Conservation (phyloP, 495 filamentous ascomycete species). For the Opeltia flavorubescens region DNA sequence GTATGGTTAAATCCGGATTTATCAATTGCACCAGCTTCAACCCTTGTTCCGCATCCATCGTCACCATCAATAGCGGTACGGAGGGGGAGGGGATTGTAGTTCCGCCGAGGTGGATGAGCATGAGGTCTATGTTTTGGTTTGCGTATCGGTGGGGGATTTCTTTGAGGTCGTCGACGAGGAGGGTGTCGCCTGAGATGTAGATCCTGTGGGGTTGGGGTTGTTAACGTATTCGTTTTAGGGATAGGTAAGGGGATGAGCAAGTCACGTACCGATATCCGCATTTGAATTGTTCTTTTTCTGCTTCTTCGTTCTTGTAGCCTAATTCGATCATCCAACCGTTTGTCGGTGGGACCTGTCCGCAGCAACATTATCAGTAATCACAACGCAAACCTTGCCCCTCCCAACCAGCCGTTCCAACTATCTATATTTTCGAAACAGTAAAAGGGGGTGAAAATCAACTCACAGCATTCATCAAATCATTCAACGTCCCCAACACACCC, state of each 20-base stretch:
- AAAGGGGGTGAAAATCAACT: slow-evolving; percentile 5
- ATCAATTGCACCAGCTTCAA: slow-evolving; percentile 44
- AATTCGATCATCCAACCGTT: slow-evolving; percentile 64
- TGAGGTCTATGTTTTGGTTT: slow-evolving; percentile 44
- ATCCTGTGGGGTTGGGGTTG: slow-evolving; percentile 26
- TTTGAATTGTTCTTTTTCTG: slow-evolving; percentile 22
- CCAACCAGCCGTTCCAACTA: too few species aligned
- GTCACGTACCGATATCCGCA: slow-evolving; percentile 31
- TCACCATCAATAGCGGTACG: slow-evolving; percentile 50
- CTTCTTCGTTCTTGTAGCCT: slow-evolving; percentile 23
- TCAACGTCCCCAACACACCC: slow-evolving; percentile 28
- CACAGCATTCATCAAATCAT: slow-evolving; percentile 47
- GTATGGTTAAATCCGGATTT: slow-evolving; percentile 50
- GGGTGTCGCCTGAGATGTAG: slow-evolving; percentile 63
- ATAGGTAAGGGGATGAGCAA: background rate
- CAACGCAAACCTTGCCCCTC: background rate
- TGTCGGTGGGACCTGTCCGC: slow-evolving; percentile 42
- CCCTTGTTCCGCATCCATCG: slow-evolving; percentile 56
- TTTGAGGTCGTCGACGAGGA: slow-evolving; percentile 46
- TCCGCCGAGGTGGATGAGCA: slow-evolving; percentile 53
- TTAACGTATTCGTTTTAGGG: background rate
- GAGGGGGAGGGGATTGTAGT: slow-evolving; percentile 47
- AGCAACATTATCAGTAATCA: background rate
- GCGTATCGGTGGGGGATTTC: slow-evolving; percentile 41
- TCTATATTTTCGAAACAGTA: background rate